These are phyloP conservation scores for Madurella mycetomatis DNA, from an alignment of 2,329 filamentous ascomycete genomes.

Conservation along the genomic window DNA sequence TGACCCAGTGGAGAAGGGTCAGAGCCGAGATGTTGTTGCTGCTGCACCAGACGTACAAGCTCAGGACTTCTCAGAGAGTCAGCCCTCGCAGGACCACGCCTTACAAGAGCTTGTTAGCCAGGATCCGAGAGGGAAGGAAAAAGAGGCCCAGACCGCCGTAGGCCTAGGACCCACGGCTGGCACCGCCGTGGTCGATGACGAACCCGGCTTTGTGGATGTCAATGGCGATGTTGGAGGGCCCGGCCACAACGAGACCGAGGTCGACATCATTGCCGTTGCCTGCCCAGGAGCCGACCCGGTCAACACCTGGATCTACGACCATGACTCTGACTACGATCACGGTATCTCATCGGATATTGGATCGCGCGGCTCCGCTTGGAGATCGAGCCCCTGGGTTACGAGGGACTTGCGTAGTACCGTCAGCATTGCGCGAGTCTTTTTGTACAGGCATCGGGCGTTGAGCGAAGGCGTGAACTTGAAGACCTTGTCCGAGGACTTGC, in stretches of 20 bases:
- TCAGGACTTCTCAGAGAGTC: constrained; percentile 4
- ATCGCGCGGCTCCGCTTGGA: constrained; percentile 10
- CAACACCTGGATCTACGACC: constrained; percentile 51
- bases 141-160: background rate
- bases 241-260: constrained; percentile 49
- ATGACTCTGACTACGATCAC: constrained; percentile 45
- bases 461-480: constrained; percentile 41
- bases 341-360: constrained; percentile 30
- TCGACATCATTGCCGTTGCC: constrained; percentile 51
- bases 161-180: background rate
- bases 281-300: constrained; percentile 50
- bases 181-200: constrained; percentile 17
- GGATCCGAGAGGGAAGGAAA: background rate
- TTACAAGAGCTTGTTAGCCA: background rate
- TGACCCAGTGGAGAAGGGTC: background rate
- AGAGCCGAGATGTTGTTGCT: background rate
- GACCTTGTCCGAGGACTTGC: constrained; percentile 42
- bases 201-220: constrained; percentile 39
- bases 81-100: background rate
- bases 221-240: constrained; percentile 40
- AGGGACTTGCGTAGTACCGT: constrained; percentile 48
- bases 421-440: constrained; percentile 44
- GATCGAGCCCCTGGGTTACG: constrained; percentile 41
- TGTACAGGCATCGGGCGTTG: constrained; percentile 47
- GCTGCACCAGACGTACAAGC: constrained; percentile 1